Evolutionary conservation across 192 early-diverging fungal species (phyloP), one percentile per base, ranked within the genome.

Genomic region (Coemansia asiatica): DNA sequence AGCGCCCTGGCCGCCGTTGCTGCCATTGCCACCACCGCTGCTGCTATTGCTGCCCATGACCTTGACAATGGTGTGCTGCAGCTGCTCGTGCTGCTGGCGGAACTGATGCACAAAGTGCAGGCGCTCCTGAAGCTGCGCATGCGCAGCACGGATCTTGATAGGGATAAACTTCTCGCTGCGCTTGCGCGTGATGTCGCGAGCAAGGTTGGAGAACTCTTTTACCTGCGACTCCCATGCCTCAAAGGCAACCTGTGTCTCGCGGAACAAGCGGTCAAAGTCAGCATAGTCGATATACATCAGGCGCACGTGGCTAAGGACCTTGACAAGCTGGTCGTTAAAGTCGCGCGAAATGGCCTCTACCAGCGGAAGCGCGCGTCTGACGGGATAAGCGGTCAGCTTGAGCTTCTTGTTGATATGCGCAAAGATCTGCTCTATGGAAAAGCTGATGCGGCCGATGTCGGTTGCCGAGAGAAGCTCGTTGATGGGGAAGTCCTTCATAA

Each of bases 401-500:
- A 98, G 88, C 79, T 99, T 99, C 75, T 96, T 98, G 84, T 93
- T 98, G 40, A 99, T 69, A 82, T 99, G 98, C 16, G 82, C 87
- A 86, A 98, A 99, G 63, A 99, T 93, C 56, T 87, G 75, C 44
- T 81, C 64, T 13, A 99, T 56, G 0, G 94, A 88, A 5, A 90
- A 85, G 56, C 86, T 82, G 56, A 95, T 85, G 63, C 94, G 92
- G 10, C 84, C 86, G 2, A 97, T 84, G 69, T 99, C 97, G 13
- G 96, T 95, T 0, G 96, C 92, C 6, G 97, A 88, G 53, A 99
- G 84, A 33, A 99, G 84, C 73, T 99, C 98, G 75, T 95, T 94
- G 46, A 98, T 77, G 18, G 98, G 98, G 60, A 99, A 99, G 56
- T 99, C 97, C 78, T 92, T 94, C 96, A 99, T 98, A 35, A 99